Conservation (phyloP, 1,139 yeast genomes). For the Diutina rugosa region DNA sequence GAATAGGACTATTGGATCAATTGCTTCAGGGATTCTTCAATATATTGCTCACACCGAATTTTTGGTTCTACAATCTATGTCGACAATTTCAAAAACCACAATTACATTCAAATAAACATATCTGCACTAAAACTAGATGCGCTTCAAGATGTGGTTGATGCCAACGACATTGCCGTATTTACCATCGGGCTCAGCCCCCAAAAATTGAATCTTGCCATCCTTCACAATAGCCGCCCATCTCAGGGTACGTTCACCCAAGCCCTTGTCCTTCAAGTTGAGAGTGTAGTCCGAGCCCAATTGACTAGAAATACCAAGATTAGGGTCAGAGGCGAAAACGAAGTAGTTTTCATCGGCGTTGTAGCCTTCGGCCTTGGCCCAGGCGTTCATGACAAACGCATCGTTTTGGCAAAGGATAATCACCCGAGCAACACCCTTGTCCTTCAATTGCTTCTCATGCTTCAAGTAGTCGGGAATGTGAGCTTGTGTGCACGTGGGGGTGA, state of each 20-base stretch:
- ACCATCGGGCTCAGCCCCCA: neutral
- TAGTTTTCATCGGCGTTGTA: neutral
- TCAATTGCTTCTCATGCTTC: neutral
- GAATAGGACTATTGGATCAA: neutral
- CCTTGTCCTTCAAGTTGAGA: neutral
- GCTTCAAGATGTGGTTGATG: neutral
- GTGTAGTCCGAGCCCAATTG: neutral
- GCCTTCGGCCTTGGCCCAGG: slow-evolving; percentile 1
- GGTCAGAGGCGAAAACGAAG: slow-evolving; percentile 11
- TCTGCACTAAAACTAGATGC: neutral
- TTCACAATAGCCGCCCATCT: neutral
- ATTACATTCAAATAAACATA: neutral
- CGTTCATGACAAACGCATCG: slow-evolving; percentile 1
- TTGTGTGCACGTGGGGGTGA: slow-evolving; percentile 1
- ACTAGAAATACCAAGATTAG: neutral
- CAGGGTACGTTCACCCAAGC: neutral
- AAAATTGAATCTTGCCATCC: neutral
- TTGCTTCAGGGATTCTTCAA: neutral
- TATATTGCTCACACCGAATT: too few relatives aligned
- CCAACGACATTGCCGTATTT: neutral
- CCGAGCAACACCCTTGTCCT: neutral
- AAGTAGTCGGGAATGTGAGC: slow-evolving; percentile 1
- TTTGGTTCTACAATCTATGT: too few relatives aligned
- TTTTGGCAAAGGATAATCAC: neutral
- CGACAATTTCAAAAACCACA: too few relatives aligned